Conservation (phyloP, 129 eudicot genomes). For the Lonicera japonica region DNA sequence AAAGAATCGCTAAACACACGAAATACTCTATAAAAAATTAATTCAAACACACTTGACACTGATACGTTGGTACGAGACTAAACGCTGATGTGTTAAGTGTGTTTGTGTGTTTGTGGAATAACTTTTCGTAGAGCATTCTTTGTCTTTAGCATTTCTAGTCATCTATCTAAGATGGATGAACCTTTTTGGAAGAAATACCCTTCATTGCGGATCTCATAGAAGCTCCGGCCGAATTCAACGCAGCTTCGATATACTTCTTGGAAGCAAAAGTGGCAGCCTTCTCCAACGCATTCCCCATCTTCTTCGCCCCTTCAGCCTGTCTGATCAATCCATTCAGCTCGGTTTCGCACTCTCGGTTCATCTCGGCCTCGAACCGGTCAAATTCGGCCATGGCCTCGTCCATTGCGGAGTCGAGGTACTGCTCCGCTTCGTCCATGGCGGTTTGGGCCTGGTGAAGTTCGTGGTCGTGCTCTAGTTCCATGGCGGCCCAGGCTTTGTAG, state of each 20-base stretch:
- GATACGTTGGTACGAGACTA: too few relatives aligned
- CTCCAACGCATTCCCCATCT: slow-evolving; percentile 61
- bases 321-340: slow-evolving; percentile 45
- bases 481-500: slow-evolving; percentile 85
- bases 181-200: slow-evolving; percentile 57
- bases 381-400: slow-evolving; percentile 85
- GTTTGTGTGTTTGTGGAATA: too few relatives aligned
- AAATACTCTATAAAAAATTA: too few relatives aligned
- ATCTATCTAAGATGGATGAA: slow-evolving; percentile 69
- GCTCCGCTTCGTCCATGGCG: slow-evolving; percentile 49
- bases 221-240: slow-evolving; percentile 66
- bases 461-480: slow-evolving; percentile 45
- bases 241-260: slow-evolving; percentile 76
- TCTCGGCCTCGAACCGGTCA: slow-evolving; percentile 58
- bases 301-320: slow-evolving; percentile 53
- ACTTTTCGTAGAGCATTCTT: too few relatives aligned
- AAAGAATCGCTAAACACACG: too few relatives aligned
- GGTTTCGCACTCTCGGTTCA: slow-evolving; percentile 36
- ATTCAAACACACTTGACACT: too few relatives aligned
- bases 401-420: slow-evolving; percentile 64
- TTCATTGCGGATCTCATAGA: slow-evolving; percentile 88
- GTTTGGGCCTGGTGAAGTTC: slow-evolving; percentile 42
- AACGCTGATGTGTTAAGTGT: too few relatives aligned
- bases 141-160: too few relatives aligned
- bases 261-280: slow-evolving; percentile 65